Evolutionary conservation across 352 stramenopile genomes (phyloP).

Genomic region (Phytopythium sindhum): DNA sequence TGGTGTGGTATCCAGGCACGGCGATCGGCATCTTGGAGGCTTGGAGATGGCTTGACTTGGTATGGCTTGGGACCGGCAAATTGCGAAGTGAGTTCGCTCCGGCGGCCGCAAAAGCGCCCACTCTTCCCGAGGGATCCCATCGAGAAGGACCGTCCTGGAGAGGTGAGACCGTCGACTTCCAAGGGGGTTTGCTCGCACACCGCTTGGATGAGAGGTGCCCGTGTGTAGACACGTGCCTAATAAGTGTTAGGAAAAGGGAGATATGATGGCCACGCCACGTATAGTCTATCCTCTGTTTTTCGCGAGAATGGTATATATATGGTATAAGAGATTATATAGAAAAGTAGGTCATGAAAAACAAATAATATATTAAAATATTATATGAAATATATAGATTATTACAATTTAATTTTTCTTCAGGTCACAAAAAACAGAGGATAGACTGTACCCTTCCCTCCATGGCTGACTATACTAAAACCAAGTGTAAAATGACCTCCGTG

Average conservation of each 20-base stretch:
- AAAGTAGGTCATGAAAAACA: too few relatives aligned
- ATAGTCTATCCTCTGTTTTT: too few relatives aligned
- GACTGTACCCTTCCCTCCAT: neutral
- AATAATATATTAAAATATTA: too few relatives aligned
- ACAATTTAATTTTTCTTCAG: too few relatives aligned
- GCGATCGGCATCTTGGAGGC: conserved; percentile 3
- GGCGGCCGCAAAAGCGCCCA: neutral
- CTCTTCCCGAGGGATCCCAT: neutral
- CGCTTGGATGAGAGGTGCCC: too few relatives aligned
- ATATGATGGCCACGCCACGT: neutral
- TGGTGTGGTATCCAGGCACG: conserved; percentile 50
- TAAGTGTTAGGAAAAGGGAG: neutral
- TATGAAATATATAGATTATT: too few relatives aligned
- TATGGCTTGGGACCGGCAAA: conserved; percentile 5
- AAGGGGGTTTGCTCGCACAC: neutral
- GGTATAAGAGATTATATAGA: too few relatives aligned
- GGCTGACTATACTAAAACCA: neutral
- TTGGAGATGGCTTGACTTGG: neutral
- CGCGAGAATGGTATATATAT: too few relatives aligned
- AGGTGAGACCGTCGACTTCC: neutral
- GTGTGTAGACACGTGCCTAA: conserved; percentile 1
- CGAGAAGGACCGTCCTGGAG: neutral
- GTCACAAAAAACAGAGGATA: too few relatives aligned
- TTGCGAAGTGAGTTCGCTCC: neutral
- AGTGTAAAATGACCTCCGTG: neutral